Evolutionary conservation across 106 monocot genomes (phyloP).

Genomic region (Dendrobium chrysotoxum): DNA sequence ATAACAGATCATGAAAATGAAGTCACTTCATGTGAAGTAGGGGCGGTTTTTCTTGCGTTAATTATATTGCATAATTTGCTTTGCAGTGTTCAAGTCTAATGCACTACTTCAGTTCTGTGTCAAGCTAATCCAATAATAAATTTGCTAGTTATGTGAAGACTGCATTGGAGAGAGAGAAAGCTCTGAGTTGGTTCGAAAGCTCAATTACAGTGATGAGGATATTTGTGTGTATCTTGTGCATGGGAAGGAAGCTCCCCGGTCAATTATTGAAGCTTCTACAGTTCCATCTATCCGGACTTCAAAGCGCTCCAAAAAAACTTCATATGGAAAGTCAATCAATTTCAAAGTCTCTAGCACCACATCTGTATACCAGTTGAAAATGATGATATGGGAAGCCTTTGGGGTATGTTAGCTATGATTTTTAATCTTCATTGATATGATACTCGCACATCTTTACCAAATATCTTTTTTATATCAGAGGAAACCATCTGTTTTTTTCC

Average conservation of each 20-base stretch:
- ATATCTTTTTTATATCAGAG: neutral
- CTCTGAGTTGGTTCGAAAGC: slow-evolving; percentile 68
- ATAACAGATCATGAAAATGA: neutral
- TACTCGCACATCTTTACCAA: neutral
- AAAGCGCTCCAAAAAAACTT: slow-evolving; percentile 73
- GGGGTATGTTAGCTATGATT: slow-evolving; percentile 50
- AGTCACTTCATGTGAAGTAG: neutral
- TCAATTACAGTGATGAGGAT: slow-evolving; percentile 76
- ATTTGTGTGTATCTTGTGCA: slow-evolving; percentile 75
- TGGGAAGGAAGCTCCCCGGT: slow-evolving; percentile 88
- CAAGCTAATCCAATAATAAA: slow-evolving; percentile 1
- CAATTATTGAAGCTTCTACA: slow-evolving; percentile 63
- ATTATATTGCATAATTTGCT: neutral
- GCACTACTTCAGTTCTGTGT: neutral
- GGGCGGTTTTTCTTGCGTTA: neutral
- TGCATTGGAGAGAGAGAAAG: slow-evolving; percentile 98
- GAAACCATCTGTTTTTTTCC: neutral
- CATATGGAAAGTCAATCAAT: slow-evolving; percentile 63
- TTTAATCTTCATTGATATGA: neutral
- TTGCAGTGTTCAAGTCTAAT: neutral
- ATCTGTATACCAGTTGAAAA: slow-evolving; percentile 86
- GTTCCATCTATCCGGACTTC: slow-evolving; percentile 50
- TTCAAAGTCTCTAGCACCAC: slow-evolving; percentile 81
- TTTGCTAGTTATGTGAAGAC: slow-evolving; percentile 61
- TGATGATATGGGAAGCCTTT: slow-evolving; percentile 99